Evolutionary conservation across 257 asterid genomes (phyloP), one percentile per base, ranked within the genome.

Genomic region (Solanum piurae): DNA sequence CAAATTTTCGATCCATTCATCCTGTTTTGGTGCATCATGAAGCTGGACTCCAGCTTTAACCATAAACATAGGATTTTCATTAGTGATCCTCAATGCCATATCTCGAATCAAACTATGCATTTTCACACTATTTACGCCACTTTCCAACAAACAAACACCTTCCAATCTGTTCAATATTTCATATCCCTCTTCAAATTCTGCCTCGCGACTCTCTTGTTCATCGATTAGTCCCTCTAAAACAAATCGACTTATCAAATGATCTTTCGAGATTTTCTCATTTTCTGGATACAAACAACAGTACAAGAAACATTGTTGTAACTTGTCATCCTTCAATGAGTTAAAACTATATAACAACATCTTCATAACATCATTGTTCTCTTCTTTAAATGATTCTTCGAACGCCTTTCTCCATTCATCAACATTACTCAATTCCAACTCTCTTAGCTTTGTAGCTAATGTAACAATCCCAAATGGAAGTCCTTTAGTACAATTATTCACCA

Each of bases 101-200:
- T 89, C 90, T 87, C 91, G 88, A 84, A 91, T 86, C 90, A 89
- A 84, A 73, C 87, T 89, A 44, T 91, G 93, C 90, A 91, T 87
- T 87, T 86, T 89, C 40, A 89, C 89, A 40, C n/a, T 38, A 16
- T 37, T 62, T 20, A 38, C 71, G 33, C 29, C 87, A 79, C 86
- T 86, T 62, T 89, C 93, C 76, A 89, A 34, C 44, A 91, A 85
- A 13, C 89, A 91, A 21, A 89, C 88, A 7, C 90, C 88, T 88
- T 89, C 91, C 60, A 91, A 74, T 84, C 62, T 72, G 33, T 58
- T 91, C 86, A 91, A 36, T 84, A 91, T 84, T 10, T 73, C 86
- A 68, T 86, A 90, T 40, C 92, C 91, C 87, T 91, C 89, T 49
- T 89, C 91, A 85, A 86, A 84, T 83, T 83, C 86, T 75, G 87